Evolutionary conservation across 148 eudicot genomes (phyloP).

Genomic region (Gaultheria prostrata): DNA sequence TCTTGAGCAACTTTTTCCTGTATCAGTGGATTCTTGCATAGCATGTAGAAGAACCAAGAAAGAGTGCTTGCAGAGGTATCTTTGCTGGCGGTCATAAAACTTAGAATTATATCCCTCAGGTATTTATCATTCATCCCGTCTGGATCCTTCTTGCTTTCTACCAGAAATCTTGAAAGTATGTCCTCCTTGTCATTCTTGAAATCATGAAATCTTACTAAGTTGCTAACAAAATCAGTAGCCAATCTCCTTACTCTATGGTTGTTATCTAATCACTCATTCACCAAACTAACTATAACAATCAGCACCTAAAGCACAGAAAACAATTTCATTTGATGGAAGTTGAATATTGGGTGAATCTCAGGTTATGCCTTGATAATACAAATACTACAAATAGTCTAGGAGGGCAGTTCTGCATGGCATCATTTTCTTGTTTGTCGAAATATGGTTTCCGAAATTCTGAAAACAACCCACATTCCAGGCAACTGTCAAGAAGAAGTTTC

Average conservation of each 20-base stretch:
- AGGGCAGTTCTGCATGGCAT: neutral
- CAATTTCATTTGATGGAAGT: neutral
- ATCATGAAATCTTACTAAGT: conserved; percentile 3
- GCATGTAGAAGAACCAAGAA: conserved; percentile 71
- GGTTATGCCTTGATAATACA: neutral
- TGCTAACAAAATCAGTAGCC: neutral
- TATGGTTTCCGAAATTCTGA: neutral
- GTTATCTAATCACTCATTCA: neutral
- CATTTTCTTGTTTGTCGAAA: neutral
- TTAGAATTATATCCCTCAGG: conserved; percentile 62
- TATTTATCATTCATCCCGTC: conserved; percentile 39
- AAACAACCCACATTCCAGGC: neutral
- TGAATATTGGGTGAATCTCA: neutral
- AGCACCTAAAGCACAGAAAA: neutral
- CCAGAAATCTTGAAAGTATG: conserved; percentile 61
- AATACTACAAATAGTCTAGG: neutral
- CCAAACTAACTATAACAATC: neutral
- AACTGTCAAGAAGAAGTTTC: neutral
- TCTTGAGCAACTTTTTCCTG: conserved; percentile 61
- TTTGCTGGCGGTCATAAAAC: conserved; percentile 69
- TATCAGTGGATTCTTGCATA: conserved; percentile 56
- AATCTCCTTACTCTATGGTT: neutral
- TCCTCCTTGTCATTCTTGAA: conserved; percentile 55
- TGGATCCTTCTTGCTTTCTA: conserved; percentile 52
- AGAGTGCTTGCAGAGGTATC: conserved; percentile 62